These are phyloP conservation scores for Chlorencoelia australis DNA, from an alignment of 2,329 filamentous ascomycete genomes.

Conservation along the genomic window DNA sequence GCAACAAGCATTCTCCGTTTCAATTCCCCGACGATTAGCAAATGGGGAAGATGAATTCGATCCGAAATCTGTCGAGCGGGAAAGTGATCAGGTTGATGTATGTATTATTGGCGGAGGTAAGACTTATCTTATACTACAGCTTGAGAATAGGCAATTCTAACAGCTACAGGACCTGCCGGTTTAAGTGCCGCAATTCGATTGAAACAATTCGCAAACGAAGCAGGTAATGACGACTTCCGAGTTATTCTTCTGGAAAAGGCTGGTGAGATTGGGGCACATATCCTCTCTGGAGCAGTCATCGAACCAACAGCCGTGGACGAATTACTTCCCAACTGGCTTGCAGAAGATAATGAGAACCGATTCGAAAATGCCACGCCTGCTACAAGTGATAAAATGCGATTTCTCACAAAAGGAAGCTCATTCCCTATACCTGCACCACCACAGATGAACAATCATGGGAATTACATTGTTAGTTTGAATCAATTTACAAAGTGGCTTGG, in stretches of 20 bases:
- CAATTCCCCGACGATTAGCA: conserved; percentile 31
- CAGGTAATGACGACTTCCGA: conserved; percentile 90
- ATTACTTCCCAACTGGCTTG: conserved; percentile 86
- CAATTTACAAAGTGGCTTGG: conserved; percentile 94
- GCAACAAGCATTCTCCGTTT: conserved; percentile 35
- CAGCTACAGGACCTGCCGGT: conserved; percentile 63
- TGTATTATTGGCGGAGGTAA: conserved; percentile 86
- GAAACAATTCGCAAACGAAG: conserved; percentile 90
- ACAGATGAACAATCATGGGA: conserved; percentile 97
- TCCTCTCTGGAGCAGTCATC: conserved; percentile 90
- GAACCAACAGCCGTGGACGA: conserved; percentile 83
- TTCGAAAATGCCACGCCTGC: conserved; percentile 85
- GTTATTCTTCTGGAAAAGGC: conserved; percentile 92
- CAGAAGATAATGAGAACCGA: conserved; percentile 74
- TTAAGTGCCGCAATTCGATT: conserved; percentile 86
- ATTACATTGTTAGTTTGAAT: conserved; percentile 94
- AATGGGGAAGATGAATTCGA: conserved; percentile 51
- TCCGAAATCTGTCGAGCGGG: conserved; percentile 63
- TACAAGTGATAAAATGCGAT: conserved; percentile 79
- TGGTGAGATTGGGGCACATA: conserved; percentile 88
- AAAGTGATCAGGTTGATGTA: conserved; percentile 89
- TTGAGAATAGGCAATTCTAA: conserved; percentile 9
- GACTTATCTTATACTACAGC: conserved; percentile 13
- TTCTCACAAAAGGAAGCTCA: conserved; percentile 71
- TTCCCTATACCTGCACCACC: conserved; percentile 81